Base-by-base conservation (phyloP, 768 basidiomycete genomes). In the Rhodocollybia butyracea region DNA sequence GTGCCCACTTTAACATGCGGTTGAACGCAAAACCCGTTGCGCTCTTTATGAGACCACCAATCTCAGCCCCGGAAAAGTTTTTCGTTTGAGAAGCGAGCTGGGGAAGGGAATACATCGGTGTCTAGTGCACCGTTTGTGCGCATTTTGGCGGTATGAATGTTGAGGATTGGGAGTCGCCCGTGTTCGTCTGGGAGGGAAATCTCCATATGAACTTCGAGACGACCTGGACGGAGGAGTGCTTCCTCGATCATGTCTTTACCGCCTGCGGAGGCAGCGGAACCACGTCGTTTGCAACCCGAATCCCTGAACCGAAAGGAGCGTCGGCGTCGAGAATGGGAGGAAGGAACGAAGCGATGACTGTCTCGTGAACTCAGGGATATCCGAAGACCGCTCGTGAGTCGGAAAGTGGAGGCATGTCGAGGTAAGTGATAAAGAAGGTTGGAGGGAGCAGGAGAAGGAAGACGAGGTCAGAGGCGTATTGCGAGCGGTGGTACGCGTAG, bases 201-300 rank as follows among this genome's bases (percentile, higher is more conserved):
- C 73, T 99, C 97, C 88, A 99, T 97, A 72, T 98, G 97, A 13
- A 98, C 95, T 69, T 99, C 97, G 45, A 99, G 87, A 77, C 97
- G 95, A 40, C 97, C 97, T 1, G 97, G 95, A 63, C 97, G 94
- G 5, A 98, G 81, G 2, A 98, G 81, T 7, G 96, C 97, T 67
- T 99, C 97, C 64, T 99, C 97, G 63, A 99, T 98, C 95, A 99
- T 93, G 77, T 99, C 97, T 40, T 85, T 73, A n/a, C n/a, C n/a
- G n/a, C n/a, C n/a, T n/a, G n/a, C n/a, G n/a, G n/a, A n/a, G n/a
- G n/a, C n/a, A n/a, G n/a, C n/a, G n/a, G n/a, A n/a, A n/a, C n/a
- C n/a, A n/a, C n/a, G n/a, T n/a, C n/a, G n/a, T n/a, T n/a, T n/a
- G n/a, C n/a, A n/a, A n/a, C n/a, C n/a, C n/a, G n/a, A n/a, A n/a